Conservation (phyloP, 768 basidiomycete genomes). For the Udeniomyces megalosporus region DNA sequence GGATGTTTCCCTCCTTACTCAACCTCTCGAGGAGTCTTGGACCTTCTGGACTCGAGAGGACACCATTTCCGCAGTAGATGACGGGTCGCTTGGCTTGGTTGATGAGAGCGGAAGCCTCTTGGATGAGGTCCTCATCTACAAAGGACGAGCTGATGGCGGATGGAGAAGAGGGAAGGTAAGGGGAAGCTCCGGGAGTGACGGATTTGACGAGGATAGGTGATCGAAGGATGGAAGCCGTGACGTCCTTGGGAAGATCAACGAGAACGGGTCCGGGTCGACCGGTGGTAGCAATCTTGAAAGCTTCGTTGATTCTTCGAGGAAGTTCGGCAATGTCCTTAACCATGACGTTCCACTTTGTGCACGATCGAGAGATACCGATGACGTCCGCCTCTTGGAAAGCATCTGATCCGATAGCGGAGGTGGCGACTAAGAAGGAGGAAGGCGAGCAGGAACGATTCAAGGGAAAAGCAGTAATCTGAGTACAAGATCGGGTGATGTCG, state of each 20-base stretch:
- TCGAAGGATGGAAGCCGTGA: constrained; percentile 80
- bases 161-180: constrained; percentile 47
- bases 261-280: constrained; percentile 95
- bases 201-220: constrained; percentile 69
- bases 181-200: constrained; percentile 52
- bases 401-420: constrained; percentile 95
- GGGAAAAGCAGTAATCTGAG: too few species aligned
- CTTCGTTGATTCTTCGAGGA: constrained; percentile 90
- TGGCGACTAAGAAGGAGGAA: constrained; percentile 49
- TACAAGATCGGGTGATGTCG: too few species aligned
- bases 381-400: constrained; percentile 98
- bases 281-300: constrained; percentile 96
- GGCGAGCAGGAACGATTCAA: background rate
- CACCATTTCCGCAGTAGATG: constrained; percentile 83
- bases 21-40: constrained; percentile 66
- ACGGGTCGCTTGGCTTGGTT: constrained; percentile 79
- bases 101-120: constrained; percentile 75
- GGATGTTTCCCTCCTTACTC: constrained; percentile 73
- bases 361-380: constrained; percentile 85
- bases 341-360: constrained; percentile 99
- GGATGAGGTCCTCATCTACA: constrained; percentile 49
- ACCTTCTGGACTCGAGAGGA: constrained; percentile 64
- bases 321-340: constrained; percentile 92
- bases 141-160: constrained; percentile 37
- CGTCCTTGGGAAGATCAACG: constrained; percentile 96